These are phyloP conservation scores for Lanmaoa rubissima DNA, from an alignment of 768 basidiomycete genomes.

Conservation along the genomic window DNA sequence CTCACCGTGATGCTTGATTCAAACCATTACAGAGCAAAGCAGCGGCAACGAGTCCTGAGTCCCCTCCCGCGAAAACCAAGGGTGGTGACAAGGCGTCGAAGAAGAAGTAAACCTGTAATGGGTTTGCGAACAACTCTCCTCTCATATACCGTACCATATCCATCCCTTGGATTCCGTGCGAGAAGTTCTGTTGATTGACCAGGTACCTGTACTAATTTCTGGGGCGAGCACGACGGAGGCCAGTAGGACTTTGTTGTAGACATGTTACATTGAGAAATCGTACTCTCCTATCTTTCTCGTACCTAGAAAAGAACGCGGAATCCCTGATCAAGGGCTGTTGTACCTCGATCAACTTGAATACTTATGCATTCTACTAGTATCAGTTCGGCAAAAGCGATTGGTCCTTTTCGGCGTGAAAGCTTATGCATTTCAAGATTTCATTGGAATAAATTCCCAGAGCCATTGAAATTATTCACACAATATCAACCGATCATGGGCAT, in stretches of 20 bases:
- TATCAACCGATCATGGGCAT: too few species aligned
- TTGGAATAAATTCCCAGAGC: not conserved
- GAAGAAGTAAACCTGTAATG: conserved; percentile 27
- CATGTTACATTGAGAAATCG: not conserved
- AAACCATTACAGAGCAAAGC: conserved; percentile 20
- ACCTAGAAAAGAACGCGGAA: not conserved
- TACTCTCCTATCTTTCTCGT: not conserved
- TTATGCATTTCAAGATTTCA: not conserved
- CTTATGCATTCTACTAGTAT: not conserved
- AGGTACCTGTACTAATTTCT: conserved; percentile 4
- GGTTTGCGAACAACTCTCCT: not conserved
- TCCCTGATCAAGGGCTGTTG: not conserved
- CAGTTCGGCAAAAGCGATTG: not conserved
- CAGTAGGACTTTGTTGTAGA: conserved; percentile 4
- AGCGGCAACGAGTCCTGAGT: conserved; percentile 20
- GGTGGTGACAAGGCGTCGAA: conserved; percentile 25
- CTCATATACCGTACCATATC: conserved; percentile 2
- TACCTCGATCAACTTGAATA: too few species aligned
- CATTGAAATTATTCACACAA: not conserved
- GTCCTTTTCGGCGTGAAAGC: too few species aligned
- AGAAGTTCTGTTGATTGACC: not conserved
- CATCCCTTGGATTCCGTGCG: not conserved
- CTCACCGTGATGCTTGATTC: not conserved
- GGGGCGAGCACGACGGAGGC: not conserved
- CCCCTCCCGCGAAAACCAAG: conserved; percentile 29